Conservation (phyloP, 2,329 filamentous ascomycete species). For the Colletotrichum caudatum region DNA sequence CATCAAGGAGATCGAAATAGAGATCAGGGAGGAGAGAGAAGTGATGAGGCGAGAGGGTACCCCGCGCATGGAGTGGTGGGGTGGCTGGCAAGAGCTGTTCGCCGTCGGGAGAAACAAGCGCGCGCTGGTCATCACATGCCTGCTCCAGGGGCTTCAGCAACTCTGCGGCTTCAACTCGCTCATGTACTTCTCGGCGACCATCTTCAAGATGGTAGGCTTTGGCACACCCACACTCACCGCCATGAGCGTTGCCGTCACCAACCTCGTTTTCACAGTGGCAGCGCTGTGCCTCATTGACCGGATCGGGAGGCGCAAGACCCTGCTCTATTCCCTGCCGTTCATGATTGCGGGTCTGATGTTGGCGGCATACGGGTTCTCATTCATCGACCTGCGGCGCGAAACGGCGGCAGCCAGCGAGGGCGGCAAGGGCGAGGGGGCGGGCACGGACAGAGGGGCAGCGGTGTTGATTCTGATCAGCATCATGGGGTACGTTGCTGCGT, state of each 20-base stretch:
- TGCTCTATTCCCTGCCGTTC: slow-evolving; percentile 85
- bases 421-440: slow-evolving; percentile 41
- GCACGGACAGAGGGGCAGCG: slow-evolving; percentile 53
- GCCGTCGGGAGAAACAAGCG: slow-evolving; percentile 73
- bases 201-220: slow-evolving; percentile 83
- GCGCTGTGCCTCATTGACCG: slow-evolving; percentile 83
- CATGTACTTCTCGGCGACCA: slow-evolving; percentile 92
- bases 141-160: slow-evolving; percentile 89
- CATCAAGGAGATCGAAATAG: slow-evolving; percentile 77
- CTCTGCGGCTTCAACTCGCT: slow-evolving; percentile 90
- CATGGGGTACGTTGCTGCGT: slow-evolving; percentile 85
- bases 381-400: slow-evolving; percentile 61
- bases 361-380: slow-evolving; percentile 79
- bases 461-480: slow-evolving; percentile 78
- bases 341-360: slow-evolving; percentile 81
- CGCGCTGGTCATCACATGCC: slow-evolving; percentile 85
- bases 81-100: slow-evolving; percentile 66
- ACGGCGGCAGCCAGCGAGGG: slow-evolving; percentile 44
- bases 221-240: slow-evolving; percentile 82
- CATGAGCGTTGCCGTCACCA: slow-evolving; percentile 83
- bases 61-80: slow-evolving; percentile 54
- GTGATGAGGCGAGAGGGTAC: slow-evolving; percentile 61
- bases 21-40: slow-evolving; percentile 77
- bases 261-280: slow-evolving; percentile 82
- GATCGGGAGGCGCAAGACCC: slow-evolving; percentile 81